Evolutionary conservation across 768 basidiomycete species (phyloP).

Genomic region (Myochromella boudieri): DNA sequence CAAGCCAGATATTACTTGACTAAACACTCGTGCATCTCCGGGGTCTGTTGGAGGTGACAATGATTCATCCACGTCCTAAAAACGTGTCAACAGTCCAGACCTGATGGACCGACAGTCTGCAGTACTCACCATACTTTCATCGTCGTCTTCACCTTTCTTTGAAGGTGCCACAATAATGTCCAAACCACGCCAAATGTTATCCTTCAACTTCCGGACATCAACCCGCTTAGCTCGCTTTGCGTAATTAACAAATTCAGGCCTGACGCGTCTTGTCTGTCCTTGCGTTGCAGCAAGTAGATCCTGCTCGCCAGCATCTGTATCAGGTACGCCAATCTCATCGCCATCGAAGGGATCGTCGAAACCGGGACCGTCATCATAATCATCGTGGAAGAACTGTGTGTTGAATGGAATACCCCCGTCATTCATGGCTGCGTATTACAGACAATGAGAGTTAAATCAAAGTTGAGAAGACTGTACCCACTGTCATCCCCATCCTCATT

Average conservation of each 20-base stretch:
- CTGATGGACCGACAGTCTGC: background rate
- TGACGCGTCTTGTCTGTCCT: conserved; percentile 70
- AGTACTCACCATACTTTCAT: conserved; percentile 50
- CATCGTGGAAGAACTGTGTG: conserved; percentile 97
- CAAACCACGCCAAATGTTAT: conserved; percentile 95
- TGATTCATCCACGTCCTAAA: conserved; percentile 55
- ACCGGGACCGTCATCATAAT: conserved; percentile 76
- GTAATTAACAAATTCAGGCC: conserved; percentile 90
- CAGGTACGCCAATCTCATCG: conserved; percentile 38
- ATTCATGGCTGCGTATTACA: conserved; percentile 17
- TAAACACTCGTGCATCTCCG: conserved; percentile 66
- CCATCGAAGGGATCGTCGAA: conserved; percentile 62
- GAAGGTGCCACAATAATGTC: conserved; percentile 64
- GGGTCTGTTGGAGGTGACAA: conserved; percentile 55
- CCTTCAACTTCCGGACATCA: conserved; percentile 94
- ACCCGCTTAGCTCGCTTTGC: conserved; percentile 95
- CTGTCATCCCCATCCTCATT: conserved; percentile 62
- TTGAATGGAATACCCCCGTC: conserved; percentile 78
- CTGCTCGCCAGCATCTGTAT: conserved; percentile 71
- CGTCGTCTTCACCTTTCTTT: conserved; percentile 38
- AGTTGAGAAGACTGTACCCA: conserved; percentile 28
- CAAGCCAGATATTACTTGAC: conserved; percentile 79
- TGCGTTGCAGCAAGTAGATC: conserved; percentile 86
- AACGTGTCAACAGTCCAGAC: background rate
- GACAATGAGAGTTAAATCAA: background rate